Evolutionary conservation across 2,329 filamentous ascomycete species (phyloP).

Genomic region (Nemania abortiva): DNA sequence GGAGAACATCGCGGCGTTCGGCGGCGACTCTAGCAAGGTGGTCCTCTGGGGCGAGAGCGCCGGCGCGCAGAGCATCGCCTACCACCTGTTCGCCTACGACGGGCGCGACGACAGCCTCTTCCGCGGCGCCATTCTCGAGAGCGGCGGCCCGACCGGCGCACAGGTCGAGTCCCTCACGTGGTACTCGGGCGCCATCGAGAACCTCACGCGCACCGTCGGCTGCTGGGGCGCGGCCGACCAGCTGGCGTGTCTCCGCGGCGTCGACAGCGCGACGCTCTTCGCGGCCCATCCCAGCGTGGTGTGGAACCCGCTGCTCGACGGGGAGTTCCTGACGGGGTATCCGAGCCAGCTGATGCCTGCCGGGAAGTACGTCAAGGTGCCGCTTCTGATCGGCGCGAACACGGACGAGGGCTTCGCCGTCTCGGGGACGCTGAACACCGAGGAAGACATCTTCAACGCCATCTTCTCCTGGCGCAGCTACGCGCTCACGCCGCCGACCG

Average conservation of each 20-base stretch:
- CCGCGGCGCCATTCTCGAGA: slow-evolving; percentile 65
- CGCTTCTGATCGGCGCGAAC: slow-evolving; percentile 62
- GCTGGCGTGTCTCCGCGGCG: slow-evolving; percentile 54
- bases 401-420: slow-evolving; percentile 62
- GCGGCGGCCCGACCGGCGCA: slow-evolving; percentile 56
- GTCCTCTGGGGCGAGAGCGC: slow-evolving; percentile 63
- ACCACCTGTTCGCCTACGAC: slow-evolving; percentile 67
- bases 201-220: slow-evolving; percentile 52
- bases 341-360: slow-evolving; percentile 59
- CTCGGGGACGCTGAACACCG: slow-evolving; percentile 55
- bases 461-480: slow-evolving; percentile 60
- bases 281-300: slow-evolving; percentile 53
- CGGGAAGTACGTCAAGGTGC: slow-evolving; percentile 59
- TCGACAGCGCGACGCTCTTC: slow-evolving; percentile 52
- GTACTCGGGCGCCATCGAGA: slow-evolving; percentile 53
- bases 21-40: slow-evolving; percentile 60
- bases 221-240: slow-evolving; percentile 54
- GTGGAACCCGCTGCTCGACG: slow-evolving; percentile 61
- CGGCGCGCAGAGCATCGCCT: slow-evolving; percentile 56
- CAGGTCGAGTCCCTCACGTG: slow-evolving; percentile 52
- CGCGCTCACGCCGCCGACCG: slow-evolving; percentile 58
- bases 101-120: slow-evolving; percentile 68
- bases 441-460: slow-evolving; percentile 57
- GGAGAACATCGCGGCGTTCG: slow-evolving; percentile 66
- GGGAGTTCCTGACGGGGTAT: slow-evolving; percentile 61